Conservation (phyloP, 345 rosid genomes). For the Eucalyptus regnans region DNA sequence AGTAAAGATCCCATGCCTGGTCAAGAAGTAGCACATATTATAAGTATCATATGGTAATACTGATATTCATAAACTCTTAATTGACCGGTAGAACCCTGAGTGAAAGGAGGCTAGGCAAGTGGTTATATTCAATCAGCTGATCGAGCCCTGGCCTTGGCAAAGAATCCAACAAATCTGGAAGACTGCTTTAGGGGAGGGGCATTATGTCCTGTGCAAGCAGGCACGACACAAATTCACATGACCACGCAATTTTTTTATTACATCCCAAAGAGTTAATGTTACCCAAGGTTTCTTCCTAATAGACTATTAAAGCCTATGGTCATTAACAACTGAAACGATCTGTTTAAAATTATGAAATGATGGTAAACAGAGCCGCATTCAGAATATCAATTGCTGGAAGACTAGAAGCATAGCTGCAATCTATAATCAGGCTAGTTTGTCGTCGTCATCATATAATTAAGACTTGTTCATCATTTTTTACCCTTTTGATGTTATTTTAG, state of each 20-base stretch:
- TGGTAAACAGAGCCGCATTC: background rate
- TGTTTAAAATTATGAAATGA: background rate
- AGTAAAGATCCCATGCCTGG: constrained; percentile 99
- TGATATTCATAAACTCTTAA: background rate
- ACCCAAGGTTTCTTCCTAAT: background rate
- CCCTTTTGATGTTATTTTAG: background rate
- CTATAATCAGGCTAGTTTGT: background rate
- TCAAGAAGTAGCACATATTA: constrained; percentile 5
- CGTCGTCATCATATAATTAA: background rate
- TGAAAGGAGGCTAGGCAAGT: background rate
- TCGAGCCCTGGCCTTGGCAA: background rate
- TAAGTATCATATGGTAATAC: background rate
- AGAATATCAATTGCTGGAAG: background rate
- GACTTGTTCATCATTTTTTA: background rate
- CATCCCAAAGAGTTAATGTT: background rate
- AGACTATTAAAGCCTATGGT: background rate
- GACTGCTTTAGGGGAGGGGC: background rate
- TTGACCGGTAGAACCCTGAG: background rate
- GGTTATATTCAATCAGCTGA: background rate
- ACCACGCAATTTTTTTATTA: background rate
- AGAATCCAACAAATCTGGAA: background rate
- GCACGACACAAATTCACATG: background rate
- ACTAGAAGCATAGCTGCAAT: background rate
- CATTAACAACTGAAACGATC: background rate
- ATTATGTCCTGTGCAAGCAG: background rate